Percentiles rank a stretch among this genome's conserved stretches.
phyloP scores from a whole-genome alignment of 1,284 basidiomycete genomes.

The Tremellales sp. region DNA sequence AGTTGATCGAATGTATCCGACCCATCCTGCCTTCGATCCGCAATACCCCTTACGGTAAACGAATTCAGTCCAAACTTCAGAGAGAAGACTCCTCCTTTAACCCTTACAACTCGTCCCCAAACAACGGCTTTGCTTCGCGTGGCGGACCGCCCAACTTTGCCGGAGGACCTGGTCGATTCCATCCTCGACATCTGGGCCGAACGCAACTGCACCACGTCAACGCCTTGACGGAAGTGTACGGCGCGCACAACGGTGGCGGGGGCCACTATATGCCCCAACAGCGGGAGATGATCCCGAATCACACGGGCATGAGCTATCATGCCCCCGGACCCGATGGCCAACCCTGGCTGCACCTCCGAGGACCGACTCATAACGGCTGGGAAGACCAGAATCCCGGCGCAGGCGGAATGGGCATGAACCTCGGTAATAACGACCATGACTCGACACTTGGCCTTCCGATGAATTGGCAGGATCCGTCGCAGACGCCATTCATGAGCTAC shows the following conservation, averaged over 20 bases:
- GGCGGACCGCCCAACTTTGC: constrained; percentile 39
- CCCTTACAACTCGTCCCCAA: constrained; percentile 56
- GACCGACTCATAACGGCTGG: too few relatives aligned
- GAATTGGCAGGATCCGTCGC: too few relatives aligned
- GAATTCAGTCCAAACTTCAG: constrained; percentile 94
- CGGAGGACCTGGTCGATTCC: constrained; percentile 37
- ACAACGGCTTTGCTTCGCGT: constrained; percentile 40
- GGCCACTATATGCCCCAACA: constrained; percentile 4
- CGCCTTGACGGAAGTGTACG: constrained; percentile 49
- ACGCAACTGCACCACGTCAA: constrained; percentile 49
- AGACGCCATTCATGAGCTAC: too few relatives aligned
- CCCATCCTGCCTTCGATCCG: constrained; percentile 94
- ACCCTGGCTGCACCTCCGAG: constrained; percentile 46
- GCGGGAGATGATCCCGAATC: constrained; percentile 26
- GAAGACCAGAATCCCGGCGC: too few relatives aligned
- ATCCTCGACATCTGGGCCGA: constrained; percentile 45
- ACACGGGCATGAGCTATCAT: constrained; percentile 44
- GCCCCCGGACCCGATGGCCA: constrained; percentile 46
- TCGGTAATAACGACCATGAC: too few relatives aligned
- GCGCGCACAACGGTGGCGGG: constrained; percentile 29
- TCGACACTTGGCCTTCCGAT: too few relatives aligned
- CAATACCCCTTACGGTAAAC: constrained; percentile 95
- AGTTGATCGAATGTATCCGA: constrained; percentile 88
- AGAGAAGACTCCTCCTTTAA: constrained; percentile 69
- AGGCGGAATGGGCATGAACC: too few relatives aligned